Conservation (phyloP, 208 protist species). For the Cochliopodium minus region DNA sequence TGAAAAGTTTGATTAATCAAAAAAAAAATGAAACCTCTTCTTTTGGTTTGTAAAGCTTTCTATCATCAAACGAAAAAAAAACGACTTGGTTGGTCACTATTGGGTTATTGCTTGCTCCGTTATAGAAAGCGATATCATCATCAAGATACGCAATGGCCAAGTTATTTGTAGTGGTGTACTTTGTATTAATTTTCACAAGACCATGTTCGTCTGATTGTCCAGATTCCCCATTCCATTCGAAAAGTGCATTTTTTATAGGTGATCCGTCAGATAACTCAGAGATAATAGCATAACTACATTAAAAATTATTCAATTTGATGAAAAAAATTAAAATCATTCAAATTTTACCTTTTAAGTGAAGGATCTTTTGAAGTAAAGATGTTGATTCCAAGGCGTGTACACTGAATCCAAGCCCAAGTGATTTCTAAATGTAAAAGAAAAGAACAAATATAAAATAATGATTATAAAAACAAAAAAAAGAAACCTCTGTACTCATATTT, state of each 20-base stretch:
- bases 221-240: not conserved
- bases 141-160: not conserved
- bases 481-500: not conserved
- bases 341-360: no score
- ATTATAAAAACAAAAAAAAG: no score
- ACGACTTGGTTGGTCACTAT: not conserved
- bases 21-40: no score
- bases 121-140: not conserved
- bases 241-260: not conserved
- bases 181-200: not conserved
- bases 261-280: no score
- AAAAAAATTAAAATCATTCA: no score
- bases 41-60: conserved; percentile 4
- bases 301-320: no score
- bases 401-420: not conserved
- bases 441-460: no score
- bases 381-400: not conserved
- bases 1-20: no score
- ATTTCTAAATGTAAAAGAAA: not conserved
- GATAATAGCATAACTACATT: no score
- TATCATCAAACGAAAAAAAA: not conserved
- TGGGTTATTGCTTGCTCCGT: no score
- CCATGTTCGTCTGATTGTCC: not conserved
- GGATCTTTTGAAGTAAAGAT: not conserved
- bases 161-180: not conserved